Evolutionary conservation across 345 rosid genomes (phyloP).

Genomic region (Eucalyptus pauciflora): DNA sequence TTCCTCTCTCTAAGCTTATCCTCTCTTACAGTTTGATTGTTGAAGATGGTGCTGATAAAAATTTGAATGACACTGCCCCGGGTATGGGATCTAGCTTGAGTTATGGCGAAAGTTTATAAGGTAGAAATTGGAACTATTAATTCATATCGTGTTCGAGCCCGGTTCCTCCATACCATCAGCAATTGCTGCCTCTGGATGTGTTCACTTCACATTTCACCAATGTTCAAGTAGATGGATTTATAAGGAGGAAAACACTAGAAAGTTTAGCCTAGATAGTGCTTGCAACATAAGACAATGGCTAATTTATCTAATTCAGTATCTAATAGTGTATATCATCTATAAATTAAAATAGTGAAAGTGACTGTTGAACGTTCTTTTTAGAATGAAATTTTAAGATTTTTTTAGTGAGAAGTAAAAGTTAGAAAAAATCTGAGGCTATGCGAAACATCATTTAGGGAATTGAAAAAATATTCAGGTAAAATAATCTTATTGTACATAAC

Average conservation of each 20-base stretch:
- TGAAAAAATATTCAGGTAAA: too few relatives aligned
- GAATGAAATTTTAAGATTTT: neutral
- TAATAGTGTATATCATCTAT: neutral
- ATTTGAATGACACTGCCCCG: neutral
- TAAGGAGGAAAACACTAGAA: neutral
- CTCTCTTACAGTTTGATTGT: neutral
- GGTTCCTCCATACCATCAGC: neutral
- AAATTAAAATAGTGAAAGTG: neutral
- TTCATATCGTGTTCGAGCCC: neutral
- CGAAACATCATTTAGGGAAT: neutral
- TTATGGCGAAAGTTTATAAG: neutral
- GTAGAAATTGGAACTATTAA: neutral
- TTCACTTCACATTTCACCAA: neutral
- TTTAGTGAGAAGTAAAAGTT: neutral
- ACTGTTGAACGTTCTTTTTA: rapidly evolving
- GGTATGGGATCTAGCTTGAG: neutral
- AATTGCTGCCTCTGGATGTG: neutral
- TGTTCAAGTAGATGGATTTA: neutral
- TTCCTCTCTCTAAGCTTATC: neutral
- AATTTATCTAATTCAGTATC: neutral
- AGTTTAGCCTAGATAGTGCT: neutral
- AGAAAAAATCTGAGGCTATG: neutral
- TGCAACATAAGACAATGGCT: neutral
- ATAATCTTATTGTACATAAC: neutral
- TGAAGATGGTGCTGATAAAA: neutral